A percentile compares a stretch with the other conserved stretches of the same genome.
phyloP scores from a whole-genome alignment of 345 rosid species.

The Syzygium grande region DNA sequence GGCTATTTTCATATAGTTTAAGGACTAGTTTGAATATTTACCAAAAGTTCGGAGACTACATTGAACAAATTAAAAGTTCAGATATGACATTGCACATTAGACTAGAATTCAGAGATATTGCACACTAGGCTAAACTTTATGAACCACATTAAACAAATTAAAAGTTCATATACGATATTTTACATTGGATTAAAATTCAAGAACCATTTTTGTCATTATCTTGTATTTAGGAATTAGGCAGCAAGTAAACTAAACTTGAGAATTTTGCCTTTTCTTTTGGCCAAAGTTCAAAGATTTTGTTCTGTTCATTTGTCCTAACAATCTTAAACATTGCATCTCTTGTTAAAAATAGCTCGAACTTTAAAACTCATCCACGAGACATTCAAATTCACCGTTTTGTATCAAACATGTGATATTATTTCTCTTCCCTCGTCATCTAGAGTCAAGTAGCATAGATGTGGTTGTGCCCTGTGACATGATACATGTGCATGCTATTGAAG shows the following conservation, averaged over 20 bases:
- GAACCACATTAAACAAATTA: no score
- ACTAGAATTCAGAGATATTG: no score
- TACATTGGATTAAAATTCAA: no score
- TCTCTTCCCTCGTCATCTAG: neutral
- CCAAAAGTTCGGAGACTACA: no score
- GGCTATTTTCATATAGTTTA: no score
- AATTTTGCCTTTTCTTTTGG: neutral
- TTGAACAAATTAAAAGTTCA: no score
- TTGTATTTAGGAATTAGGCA: no score
- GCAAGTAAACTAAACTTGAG: neutral
- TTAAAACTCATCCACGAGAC: neutral
- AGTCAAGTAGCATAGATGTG: neutral
- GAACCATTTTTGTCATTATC: no score
- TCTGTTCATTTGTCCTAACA: neutral
- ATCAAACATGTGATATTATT: neutral
- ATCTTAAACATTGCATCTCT: neutral
- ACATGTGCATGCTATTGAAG: neutral
- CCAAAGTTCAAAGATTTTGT: neutral
- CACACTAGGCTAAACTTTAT: no score
- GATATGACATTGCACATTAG: no score
- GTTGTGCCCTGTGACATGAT: neutral
- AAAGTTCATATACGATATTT: no score
- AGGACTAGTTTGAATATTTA: no score
- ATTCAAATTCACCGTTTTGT: neutral
- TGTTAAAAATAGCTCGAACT: neutral